A percentile compares a stretch with the other conserved stretches of the same genome.
These are phyloP conservation scores for Wickerhamomyces tratensis DNA, from an alignment of 805 yeast species.

Conservation along the genomic window DNA sequence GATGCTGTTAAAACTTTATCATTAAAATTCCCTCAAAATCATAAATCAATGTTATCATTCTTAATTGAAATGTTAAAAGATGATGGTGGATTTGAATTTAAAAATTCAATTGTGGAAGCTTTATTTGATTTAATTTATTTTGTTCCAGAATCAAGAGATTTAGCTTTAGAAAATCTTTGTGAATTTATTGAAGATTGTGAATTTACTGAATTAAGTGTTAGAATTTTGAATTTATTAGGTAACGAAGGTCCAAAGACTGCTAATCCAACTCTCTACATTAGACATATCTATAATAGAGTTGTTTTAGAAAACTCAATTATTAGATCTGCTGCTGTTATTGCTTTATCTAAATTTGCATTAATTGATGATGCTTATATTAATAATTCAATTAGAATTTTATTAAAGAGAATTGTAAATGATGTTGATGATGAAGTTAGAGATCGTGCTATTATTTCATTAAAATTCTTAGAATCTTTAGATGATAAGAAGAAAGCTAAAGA, in stretches of 20 bases:
- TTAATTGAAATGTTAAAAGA: constrained; percentile 78
- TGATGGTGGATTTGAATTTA: constrained; percentile 83
- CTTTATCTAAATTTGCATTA: constrained; percentile 84
- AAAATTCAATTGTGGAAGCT: constrained; percentile 85
- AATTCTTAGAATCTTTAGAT: constrained; percentile 37
- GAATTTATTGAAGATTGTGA: constrained; percentile 99
- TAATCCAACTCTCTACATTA: constrained; percentile 82
- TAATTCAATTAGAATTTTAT: constrained; percentile 62
- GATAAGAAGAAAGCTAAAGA: constrained; percentile 23
- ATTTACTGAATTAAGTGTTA: constrained; percentile 85
- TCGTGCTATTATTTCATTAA: constrained; percentile 82
- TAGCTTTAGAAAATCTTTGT: constrained; percentile 81
- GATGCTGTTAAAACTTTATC: constrained; percentile 93
- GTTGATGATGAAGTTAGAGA: constrained; percentile 97
- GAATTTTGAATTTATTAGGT: constrained; percentile 86
- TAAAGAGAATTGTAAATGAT: constrained; percentile 79
- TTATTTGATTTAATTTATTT: constrained; percentile 84
- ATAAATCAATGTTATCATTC: constrained; percentile 72
- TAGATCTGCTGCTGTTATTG: constrained; percentile 91
- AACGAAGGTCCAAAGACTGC: constrained; percentile 86
- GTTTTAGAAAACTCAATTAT: constrained; percentile 93
- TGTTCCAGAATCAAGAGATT: constrained; percentile 73
- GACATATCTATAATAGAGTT: constrained; percentile 95
- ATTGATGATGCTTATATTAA: constrained; percentile 50
- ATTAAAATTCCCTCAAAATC: constrained; percentile 86